Conservation (phyloP, 2,329 filamentous ascomycete species). For the Podosphaera aphanis region DNA sequence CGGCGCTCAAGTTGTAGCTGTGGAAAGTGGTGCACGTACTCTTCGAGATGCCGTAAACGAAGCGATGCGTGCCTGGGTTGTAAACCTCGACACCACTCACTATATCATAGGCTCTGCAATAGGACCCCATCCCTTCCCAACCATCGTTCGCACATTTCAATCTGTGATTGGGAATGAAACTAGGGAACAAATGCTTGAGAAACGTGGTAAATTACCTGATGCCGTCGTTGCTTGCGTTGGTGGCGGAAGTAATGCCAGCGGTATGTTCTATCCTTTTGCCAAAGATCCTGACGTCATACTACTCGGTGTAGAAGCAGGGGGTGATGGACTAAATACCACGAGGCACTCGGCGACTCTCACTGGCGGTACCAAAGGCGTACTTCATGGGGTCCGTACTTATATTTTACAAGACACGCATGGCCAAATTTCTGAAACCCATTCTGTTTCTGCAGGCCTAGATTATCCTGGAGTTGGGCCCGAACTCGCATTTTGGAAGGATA, state of each 20-base stretch:
- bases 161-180: conserved; percentile 90
- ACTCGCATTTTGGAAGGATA: conserved; percentile 81
- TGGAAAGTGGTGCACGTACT: conserved; percentile 70
- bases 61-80: conserved; percentile 81
- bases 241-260: conserved; percentile 79
- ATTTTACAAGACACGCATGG: conserved; percentile 81
- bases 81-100: conserved; percentile 78
- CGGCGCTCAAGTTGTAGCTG: conserved; percentile 75
- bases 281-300: conserved; percentile 68
- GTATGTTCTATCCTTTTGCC: conserved; percentile 96
- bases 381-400: conserved; percentile 91
- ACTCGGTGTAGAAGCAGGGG: conserved; percentile 82
- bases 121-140: conserved; percentile 91
- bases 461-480: conserved; percentile 95
- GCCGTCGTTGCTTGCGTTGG: conserved; percentile 93
- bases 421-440: conserved; percentile 88
- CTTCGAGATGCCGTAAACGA: conserved; percentile 85
- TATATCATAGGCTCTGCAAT: conserved; percentile 97
- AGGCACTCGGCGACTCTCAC: conserved; percentile 75
- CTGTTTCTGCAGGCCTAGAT: conserved; percentile 84
- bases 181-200: conserved; percentile 68
- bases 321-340: conserved; percentile 68
- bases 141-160: conserved; percentile 93
- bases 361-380: conserved; percentile 69
- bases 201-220: conserved; percentile 74